These are phyloP conservation scores for Xylaria flabelliformis DNA, from an alignment of 495 filamentous ascomycete species.

Conservation along the genomic window DNA sequence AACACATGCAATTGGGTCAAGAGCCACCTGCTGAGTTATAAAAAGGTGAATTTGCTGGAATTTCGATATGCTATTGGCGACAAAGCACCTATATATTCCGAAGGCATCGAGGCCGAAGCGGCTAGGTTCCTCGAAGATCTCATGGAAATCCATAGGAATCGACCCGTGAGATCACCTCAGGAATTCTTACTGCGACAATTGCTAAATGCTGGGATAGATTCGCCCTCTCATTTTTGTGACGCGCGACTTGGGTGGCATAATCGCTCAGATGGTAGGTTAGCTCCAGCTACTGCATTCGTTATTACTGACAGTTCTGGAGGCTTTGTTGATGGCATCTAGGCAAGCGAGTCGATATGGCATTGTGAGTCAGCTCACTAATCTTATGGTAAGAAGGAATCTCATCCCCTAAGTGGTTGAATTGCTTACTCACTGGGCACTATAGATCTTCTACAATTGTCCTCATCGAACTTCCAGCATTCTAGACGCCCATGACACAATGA, in stretches of 20 bases:
- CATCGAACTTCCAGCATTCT: background rate
- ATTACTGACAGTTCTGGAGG: background rate
- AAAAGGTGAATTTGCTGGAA: background rate
- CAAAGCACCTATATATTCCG: background rate
- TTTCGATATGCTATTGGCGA: background rate
- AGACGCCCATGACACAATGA: background rate
- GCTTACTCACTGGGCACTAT: background rate
- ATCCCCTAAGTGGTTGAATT: background rate
- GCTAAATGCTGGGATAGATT: background rate
- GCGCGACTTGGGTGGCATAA: background rate
- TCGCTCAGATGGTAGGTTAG: background rate
- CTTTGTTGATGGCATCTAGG: background rate
- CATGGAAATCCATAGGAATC: background rate
- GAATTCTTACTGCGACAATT: background rate
- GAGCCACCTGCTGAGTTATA: background rate
- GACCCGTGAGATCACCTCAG: background rate
- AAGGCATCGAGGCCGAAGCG: background rate
- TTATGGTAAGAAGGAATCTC: background rate
- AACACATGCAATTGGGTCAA: conserved; percentile 1
- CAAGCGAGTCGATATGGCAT: background rate
- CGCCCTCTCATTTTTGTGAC: background rate
- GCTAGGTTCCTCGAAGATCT: background rate
- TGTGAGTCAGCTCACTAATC: background rate
- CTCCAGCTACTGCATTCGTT: background rate
- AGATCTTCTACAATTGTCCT: conserved; percentile 1